Conservation (phyloP, 2,329 filamentous ascomycete genomes). For the Aspergillus fumigatus region DNA sequence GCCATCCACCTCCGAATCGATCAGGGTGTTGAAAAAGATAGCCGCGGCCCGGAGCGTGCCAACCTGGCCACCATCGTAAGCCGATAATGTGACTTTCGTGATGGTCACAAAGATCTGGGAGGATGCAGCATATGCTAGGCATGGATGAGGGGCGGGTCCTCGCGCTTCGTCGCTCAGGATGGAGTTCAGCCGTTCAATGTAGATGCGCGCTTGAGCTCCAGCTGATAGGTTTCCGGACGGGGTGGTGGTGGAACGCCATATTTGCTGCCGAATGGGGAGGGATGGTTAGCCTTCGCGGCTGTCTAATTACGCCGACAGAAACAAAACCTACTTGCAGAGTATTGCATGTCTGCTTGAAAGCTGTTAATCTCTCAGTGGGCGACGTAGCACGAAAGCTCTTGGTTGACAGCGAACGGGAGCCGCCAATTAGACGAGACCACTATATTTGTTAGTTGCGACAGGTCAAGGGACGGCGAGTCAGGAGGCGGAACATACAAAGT, state of each 20-base stretch:
- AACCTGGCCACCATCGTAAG: slow-evolving; percentile 63
- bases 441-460: slow-evolving; percentile 22
- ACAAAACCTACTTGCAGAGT: slow-evolving; percentile 47
- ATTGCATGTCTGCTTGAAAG: slow-evolving; percentile 60
- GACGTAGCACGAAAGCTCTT: slow-evolving; percentile 51
- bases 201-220: slow-evolving; percentile 46
- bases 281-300: not conserved
- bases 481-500: slow-evolving; percentile 38
- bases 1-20: slow-evolving; percentile 94
- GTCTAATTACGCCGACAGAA: not conserved
- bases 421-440: slow-evolving; percentile 61
- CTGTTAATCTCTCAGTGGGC: slow-evolving; percentile 56
- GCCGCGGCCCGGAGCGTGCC: slow-evolving; percentile 78
- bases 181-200: slow-evolving; percentile 53
- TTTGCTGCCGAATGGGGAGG: slow-evolving; percentile 41
- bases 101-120: slow-evolving; percentile 88
- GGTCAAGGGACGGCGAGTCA: not conserved
- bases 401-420: slow-evolving; percentile 42
- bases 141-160: slow-evolving; percentile 82
- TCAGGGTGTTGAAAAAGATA: slow-evolving; percentile 80
- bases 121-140: slow-evolving; percentile 77
- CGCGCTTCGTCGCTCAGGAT: slow-evolving; percentile 87
- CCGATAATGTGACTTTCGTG: slow-evolving; percentile 80
- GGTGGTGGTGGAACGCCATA: slow-evolving; percentile 55
- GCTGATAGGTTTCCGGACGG: slow-evolving; percentile 49